Conservation (phyloP, 331 rosid genomes). For the Stylosanthes scabra region DNA sequence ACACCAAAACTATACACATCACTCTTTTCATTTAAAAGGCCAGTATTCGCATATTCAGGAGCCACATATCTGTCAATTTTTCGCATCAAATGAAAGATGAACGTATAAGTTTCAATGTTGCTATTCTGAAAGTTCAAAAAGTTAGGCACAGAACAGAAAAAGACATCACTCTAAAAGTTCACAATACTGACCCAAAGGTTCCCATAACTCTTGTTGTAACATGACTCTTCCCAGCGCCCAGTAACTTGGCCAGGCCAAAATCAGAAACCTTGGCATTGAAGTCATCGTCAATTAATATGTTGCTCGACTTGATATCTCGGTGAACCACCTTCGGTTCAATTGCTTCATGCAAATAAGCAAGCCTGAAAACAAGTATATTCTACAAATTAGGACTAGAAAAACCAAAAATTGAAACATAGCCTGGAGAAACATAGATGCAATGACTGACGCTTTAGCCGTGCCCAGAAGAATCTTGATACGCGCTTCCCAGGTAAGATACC, state of each 20-base stretch:
- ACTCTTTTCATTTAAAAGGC: conserved; percentile 76
- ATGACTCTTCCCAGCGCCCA: conserved; percentile 69
- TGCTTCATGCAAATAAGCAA: conserved; percentile 77
- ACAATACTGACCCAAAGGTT: conserved; percentile 66
- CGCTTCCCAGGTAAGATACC: conserved; percentile 83
- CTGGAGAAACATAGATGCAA: background rate
- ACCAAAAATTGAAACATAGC: conserved; percentile 1
- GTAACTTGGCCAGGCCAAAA: conserved; percentile 74
- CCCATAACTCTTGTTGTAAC: conserved; percentile 83
- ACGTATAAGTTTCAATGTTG: background rate
- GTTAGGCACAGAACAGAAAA: conserved; percentile 21
- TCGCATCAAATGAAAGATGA: background rate
- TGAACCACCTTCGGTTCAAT: conserved; percentile 77
- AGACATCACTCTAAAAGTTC: background rate
- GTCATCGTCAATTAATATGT: conserved; percentile 73
- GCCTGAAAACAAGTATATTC: conserved; percentile 45
- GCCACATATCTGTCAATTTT: conserved; percentile 60
- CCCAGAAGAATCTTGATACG: conserved; percentile 71
- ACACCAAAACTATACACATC: conserved; percentile 81
- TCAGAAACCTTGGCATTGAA: conserved; percentile 77
- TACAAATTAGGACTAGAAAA: conserved; percentile 33
- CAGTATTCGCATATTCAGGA: conserved; percentile 72
- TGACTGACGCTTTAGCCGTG: conserved; percentile 74
- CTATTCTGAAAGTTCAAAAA: background rate
- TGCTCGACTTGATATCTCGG: conserved; percentile 75